Conservation (phyloP, 805 yeast genomes). For the Wickerhamomyces queroliae region DNA sequence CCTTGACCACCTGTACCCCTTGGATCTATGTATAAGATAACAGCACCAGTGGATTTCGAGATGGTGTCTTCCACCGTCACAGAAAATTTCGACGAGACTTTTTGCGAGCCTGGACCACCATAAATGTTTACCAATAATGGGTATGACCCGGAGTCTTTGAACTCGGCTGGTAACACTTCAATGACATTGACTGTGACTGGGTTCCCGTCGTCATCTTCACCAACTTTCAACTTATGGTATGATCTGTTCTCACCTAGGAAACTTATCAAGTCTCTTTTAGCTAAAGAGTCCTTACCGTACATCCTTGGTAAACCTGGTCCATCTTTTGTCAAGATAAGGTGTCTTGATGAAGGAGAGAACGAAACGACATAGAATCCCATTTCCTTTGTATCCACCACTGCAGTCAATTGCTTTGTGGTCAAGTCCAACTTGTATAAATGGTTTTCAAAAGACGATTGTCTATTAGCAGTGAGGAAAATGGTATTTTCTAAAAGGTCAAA, state of each 20-base stretch:
- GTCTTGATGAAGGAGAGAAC: conserved; percentile 54
- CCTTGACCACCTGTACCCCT: conserved; percentile 80
- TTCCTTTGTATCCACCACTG: conserved; percentile 26
- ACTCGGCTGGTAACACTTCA: conserved; percentile 57
- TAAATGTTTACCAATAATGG: conserved; percentile 66
- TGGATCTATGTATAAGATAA: conserved; percentile 68
- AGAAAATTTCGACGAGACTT: conserved; percentile 39
- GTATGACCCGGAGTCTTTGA: conserved; percentile 41
- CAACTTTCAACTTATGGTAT: conserved; percentile 17
- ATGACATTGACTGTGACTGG: conserved; percentile 39
- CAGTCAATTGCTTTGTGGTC: conserved; percentile 14
- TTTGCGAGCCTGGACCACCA: conserved; percentile 80
- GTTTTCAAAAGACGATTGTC: conserved; percentile 42
- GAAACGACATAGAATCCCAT: conserved; percentile 44
- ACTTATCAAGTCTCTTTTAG: conserved; percentile 9
- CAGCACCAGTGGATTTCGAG: conserved; percentile 49
- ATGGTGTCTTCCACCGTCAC: conserved; percentile 56
- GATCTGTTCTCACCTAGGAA: conserved; percentile 11
- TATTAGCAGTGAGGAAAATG: conserved; percentile 54
- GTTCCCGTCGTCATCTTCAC: conserved; percentile 12
- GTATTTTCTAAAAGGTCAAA: conserved; percentile 40
- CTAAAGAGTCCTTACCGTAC: conserved; percentile 7
- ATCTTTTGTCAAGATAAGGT: conserved; percentile 30
- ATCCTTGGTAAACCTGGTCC: conserved; percentile 20
- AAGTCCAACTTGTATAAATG: conserved; percentile 51